Conservation (phyloP, 306 rosid species). For the Herpetospermum pedunculosum region DNA sequence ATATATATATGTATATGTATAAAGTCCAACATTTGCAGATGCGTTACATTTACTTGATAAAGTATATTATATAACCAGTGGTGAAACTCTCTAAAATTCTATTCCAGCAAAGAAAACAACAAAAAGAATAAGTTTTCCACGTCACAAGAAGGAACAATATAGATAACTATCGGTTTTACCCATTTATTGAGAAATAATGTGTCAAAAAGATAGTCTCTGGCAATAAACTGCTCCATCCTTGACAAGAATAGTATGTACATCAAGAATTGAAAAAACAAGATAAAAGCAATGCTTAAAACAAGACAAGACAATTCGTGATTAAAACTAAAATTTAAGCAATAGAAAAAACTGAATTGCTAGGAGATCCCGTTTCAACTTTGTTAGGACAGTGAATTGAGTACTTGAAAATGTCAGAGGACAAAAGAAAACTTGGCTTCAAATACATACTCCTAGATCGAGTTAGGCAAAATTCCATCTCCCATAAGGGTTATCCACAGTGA, state of each 20-base stretch:
- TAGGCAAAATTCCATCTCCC: not conserved
- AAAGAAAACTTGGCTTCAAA: not conserved
- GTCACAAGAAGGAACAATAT: not conserved
- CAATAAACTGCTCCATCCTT: not conserved
- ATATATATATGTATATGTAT: too few species aligned
- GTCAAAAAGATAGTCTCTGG: not conserved
- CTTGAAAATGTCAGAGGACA: not conserved
- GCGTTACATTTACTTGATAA: not conserved
- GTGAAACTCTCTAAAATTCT: not conserved
- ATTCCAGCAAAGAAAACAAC: not conserved
- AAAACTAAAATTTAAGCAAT: not conserved
- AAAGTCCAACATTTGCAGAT: not conserved
- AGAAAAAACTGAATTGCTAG: not conserved
- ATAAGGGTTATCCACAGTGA: not conserved
- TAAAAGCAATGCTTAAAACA: not conserved
- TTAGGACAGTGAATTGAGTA: not conserved
- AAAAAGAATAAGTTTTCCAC: not conserved
- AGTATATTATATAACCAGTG: not conserved
- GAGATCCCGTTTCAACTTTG: not conserved
- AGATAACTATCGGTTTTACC: not conserved
- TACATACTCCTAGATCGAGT: conserved; percentile 3
- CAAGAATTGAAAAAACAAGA: not conserved
- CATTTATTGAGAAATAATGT: not conserved
- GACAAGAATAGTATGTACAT: not conserved
- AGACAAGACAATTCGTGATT: not conserved